Evolutionary conservation across 2,329 filamentous ascomycete genomes (phyloP).

Genomic region (Fusarium dlaminii): DNA sequence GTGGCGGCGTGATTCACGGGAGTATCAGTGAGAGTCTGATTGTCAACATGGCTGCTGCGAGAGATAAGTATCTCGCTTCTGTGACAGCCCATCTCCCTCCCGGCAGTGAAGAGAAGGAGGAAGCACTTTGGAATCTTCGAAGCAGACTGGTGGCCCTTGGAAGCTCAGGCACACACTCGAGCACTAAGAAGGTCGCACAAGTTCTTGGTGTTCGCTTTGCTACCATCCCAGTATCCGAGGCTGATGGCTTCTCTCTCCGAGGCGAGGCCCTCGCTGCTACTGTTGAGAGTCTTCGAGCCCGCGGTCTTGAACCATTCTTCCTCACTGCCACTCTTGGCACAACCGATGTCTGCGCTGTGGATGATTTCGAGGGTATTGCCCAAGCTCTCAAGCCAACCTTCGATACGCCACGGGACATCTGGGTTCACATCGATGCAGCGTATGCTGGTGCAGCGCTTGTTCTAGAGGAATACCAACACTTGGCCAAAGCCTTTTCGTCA

Average conservation of each 20-base stretch:
- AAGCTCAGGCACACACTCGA: conserved; percentile 82
- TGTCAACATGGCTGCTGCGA: conserved; percentile 85
- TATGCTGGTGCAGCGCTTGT: conserved; percentile 90
- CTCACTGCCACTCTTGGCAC: conserved; percentile 86
- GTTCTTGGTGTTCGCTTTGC: conserved; percentile 87
- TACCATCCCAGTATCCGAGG: conserved; percentile 69
- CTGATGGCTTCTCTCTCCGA: conserved; percentile 76
- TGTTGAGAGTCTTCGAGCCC: conserved; percentile 71
- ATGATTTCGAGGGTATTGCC: conserved; percentile 79
- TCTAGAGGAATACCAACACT: conserved; percentile 80
- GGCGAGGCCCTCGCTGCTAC: conserved; percentile 68
- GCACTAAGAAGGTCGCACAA: conserved; percentile 86
- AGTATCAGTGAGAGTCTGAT: conserved; percentile 88
- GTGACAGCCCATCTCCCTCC: conserved; percentile 61
- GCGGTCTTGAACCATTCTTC: conserved; percentile 85
- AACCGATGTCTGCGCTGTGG: conserved; percentile 87
- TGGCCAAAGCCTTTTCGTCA: conserved; percentile 66
- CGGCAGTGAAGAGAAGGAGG: conserved; percentile 72
- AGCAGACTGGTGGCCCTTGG: conserved; percentile 77
- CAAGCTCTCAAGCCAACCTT: conserved; percentile 50
- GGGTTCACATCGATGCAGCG: conserved; percentile 94
- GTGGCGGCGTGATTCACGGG: conserved; percentile 94
- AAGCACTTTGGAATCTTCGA: conserved; percentile 67
- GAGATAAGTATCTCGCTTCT: conserved; percentile 78
- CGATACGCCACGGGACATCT: conserved; percentile 64